Evolutionary conservation across 2,329 filamentous ascomycete species (phyloP).

Genomic region (Xylaria sp.): DNA sequence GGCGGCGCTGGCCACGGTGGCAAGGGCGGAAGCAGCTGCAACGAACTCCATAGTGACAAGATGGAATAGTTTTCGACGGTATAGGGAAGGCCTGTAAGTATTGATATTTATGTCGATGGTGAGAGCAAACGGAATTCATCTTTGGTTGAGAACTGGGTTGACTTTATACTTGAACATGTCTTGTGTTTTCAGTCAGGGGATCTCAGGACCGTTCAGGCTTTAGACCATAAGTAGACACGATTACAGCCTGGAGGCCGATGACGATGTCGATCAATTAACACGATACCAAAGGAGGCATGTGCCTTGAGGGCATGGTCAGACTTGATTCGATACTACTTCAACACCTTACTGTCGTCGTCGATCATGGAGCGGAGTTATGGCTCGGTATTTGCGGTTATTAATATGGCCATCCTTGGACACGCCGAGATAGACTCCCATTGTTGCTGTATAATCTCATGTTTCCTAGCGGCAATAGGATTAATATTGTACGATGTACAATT

Average conservation of each 20-base stretch:
- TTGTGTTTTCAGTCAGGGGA: background rate
- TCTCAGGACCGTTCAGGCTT: background rate
- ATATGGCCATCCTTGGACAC: background rate
- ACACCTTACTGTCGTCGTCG: conserved; percentile 4
- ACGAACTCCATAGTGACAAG: conserved; percentile 53
- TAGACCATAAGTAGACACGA: background rate
- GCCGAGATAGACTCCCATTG: background rate
- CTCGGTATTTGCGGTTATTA: conserved; percentile 8
- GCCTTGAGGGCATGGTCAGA: background rate
- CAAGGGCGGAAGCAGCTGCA: conserved; percentile 49
- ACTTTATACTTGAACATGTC: conserved; percentile 15
- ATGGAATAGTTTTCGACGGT: background rate
- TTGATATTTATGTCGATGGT: conserved; percentile 11
- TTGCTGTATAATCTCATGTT: background rate
- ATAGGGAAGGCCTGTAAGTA: background rate
- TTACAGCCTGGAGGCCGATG: background rate
- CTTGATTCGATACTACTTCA: background rate
- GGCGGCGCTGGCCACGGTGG: conserved; percentile 51
- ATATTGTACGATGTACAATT: conserved; percentile 18
- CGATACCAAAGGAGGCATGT: conserved; percentile 28
- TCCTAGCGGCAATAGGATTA: background rate
- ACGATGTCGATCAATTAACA: conserved; percentile 16
- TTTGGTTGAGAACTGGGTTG: background rate
- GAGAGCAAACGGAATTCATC: background rate
- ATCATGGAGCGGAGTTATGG: conserved; percentile 3